Conservation (phyloP, 73 alveolate genomes). For the Paraurostyla sp. region DNA sequence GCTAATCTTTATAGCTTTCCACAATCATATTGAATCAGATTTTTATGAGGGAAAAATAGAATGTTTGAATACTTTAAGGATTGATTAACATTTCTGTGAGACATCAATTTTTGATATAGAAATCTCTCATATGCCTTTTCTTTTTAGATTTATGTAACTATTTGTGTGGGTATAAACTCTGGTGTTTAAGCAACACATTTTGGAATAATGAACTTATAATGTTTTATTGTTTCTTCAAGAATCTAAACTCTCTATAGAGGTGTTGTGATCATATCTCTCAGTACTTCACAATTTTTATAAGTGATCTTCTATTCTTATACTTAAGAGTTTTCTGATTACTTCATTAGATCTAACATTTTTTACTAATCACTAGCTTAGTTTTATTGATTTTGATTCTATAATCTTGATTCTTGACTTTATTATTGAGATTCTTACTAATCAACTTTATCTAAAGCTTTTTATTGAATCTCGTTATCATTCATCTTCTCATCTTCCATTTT, state of each 20-base stretch:
- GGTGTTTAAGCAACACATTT: slow-evolving; percentile 62
- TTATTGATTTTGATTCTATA: neutral
- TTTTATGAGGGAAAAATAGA: slow-evolving; percentile 96
- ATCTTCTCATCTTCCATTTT: no score
- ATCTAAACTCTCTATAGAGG: slow-evolving; percentile 60
- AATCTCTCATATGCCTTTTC: slow-evolving; percentile 63
- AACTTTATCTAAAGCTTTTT: no score
- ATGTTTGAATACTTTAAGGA: slow-evolving; percentile 60
- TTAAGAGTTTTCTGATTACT: slow-evolving; percentile 60
- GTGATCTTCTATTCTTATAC: slow-evolving; percentile 26
- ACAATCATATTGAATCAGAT: slow-evolving; percentile 98
- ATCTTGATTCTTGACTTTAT: neutral
- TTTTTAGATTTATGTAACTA: neutral
- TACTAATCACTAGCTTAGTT: neutral
- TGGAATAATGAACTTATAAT: slow-evolving; percentile 61
- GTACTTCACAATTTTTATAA: slow-evolving; percentile 60
- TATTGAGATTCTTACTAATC: neutral
- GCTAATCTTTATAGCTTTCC: slow-evolving; percentile 97
- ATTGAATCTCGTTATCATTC: no score
- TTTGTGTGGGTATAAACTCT: slow-evolving; percentile 57
- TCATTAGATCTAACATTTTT: neutral
- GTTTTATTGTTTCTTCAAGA: slow-evolving; percentile 57
- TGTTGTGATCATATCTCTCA: slow-evolving; percentile 60
- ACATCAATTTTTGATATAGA: slow-evolving; percentile 62
- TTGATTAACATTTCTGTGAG: slow-evolving; percentile 60